These are phyloP conservation scores for Tylopilus plumbeoviolaceoides DNA, from an alignment of 768 basidiomycete genomes.

Conservation along the genomic window DNA sequence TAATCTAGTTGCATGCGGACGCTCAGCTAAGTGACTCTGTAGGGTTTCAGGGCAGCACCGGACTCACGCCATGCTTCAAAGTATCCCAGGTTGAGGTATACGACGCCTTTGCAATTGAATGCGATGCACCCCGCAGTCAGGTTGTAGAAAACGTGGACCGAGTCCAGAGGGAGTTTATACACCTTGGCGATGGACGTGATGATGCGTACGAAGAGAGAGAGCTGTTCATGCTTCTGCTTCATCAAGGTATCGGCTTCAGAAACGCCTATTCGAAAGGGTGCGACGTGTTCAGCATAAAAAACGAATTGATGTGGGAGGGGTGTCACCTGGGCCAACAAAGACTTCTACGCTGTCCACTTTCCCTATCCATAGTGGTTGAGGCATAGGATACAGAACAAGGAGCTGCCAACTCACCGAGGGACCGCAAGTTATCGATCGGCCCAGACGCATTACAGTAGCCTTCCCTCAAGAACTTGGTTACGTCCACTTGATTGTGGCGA, in stretches of 20 bases:
- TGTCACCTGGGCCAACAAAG: background rate
- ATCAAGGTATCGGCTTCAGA: background rate
- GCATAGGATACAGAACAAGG: background rate
- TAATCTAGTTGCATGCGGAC: background rate
- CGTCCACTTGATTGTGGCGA: background rate
- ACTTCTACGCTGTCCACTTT: background rate
- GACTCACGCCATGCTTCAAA: background rate
- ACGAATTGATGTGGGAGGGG: background rate
- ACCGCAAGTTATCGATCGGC: background rate
- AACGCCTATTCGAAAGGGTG: background rate
- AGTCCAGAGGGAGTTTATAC: background rate
- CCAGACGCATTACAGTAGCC: background rate
- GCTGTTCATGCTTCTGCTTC: background rate
- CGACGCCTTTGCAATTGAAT: background rate
- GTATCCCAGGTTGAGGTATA: background rate
- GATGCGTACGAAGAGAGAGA: background rate
- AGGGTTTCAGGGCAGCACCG: no score
- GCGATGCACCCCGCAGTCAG: background rate
- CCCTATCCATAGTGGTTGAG: background rate
- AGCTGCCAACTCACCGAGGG: background rate
- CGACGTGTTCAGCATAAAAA: background rate
- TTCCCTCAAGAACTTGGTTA: background rate
- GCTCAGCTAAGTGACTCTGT: background rate
- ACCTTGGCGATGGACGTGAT: background rate
- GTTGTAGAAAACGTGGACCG: background rate